These are phyloP conservation scores for Backusella sp. DNA, from an alignment of 192 early-diverging fungal species.

Conservation along the genomic window DNA sequence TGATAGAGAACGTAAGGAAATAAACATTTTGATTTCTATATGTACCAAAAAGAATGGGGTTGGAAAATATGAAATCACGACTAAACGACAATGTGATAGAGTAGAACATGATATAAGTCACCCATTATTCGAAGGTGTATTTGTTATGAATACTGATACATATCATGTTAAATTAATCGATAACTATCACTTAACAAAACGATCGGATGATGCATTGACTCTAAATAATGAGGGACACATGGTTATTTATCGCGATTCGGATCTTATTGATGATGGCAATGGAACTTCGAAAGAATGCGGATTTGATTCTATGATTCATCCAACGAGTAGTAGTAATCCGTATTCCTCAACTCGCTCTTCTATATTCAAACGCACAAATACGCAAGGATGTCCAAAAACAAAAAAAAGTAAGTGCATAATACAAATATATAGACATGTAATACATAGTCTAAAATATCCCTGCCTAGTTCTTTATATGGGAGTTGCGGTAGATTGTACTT, in stretches of 20 bases:
- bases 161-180: conserved; percentile 55
- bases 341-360: too few species aligned
- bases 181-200: conserved; percentile 54
- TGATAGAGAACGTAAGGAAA: conserved; percentile 24
- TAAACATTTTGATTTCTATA: background rate
- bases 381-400: conserved; percentile 25
- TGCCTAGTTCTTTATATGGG: conserved; percentile 36
- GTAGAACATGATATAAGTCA: conserved; percentile 18
- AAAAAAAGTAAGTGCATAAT: conserved; percentile 20
- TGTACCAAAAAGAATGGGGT: background rate
- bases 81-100: background rate
- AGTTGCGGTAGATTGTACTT: conserved; percentile 73
- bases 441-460: too few species aligned
- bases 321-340: too few species aligned
- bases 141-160: conserved; percentile 49
- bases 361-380: background rate
- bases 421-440: too few species aligned
- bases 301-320: conserved; percentile 9
- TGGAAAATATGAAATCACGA: too few species aligned
- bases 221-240: conserved; percentile 35
- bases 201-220: conserved; percentile 49
- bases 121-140: conserved; percentile 59
- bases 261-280: conserved; percentile 34
- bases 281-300: background rate
- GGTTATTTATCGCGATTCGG: conserved; percentile 65